Base-by-base conservation (phyloP, 768 basidiomycete species). In the Mycena belliarum region DNA sequence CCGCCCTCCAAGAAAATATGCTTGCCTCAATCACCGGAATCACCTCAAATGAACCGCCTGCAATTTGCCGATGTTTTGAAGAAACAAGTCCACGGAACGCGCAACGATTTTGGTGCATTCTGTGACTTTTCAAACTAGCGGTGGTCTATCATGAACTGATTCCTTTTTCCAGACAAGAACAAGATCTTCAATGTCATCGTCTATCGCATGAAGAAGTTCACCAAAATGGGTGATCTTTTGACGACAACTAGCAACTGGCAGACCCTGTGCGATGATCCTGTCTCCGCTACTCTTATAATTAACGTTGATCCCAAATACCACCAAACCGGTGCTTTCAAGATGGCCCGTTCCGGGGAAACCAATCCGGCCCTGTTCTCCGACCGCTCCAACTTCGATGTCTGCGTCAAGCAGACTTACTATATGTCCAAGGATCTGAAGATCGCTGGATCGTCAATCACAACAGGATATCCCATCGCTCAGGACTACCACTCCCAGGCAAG, bases 381-480 rank as follows among this genome's bases (percentile, higher is more conserved):
- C n/a, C n/a, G n/a, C n/a, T n/a, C n/a, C n/a, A n/a, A n/a, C n/a
- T n/a, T n/a, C 29, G 29, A 12, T 32, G 20, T 49, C 4, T 49
- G 48, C 8, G 21, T 46, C 20, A 55, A 55, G 29, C 54, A 55
- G n/a, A 43, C 46, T 2, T 49, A 32, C 40, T 55, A 49, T 12
- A n/a, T 8, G 4, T 35, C 28, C 14, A 23, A 42, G 10, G 37
- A 20, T 18, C 23, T 42, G 2, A 3, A 42, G 18, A 32, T 47
- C 14, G 45, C 12, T 12, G 37, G 37, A 4, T 11, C 16, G 5
- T 9, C 6, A 0, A 4, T 2, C 28, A 15, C 9, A 7, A n/a
- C 37, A 29, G 1, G 38, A 46, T 18, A 25, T 54, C n/a, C n/a
- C n/a, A n/a, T n/a, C 2, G 33, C 45, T 4, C 52, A 54, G 18